Evolutionary conservation across 1,284 basidiomycete genomes (phyloP).

Genomic region (Cryptococcus hybrid): DNA sequence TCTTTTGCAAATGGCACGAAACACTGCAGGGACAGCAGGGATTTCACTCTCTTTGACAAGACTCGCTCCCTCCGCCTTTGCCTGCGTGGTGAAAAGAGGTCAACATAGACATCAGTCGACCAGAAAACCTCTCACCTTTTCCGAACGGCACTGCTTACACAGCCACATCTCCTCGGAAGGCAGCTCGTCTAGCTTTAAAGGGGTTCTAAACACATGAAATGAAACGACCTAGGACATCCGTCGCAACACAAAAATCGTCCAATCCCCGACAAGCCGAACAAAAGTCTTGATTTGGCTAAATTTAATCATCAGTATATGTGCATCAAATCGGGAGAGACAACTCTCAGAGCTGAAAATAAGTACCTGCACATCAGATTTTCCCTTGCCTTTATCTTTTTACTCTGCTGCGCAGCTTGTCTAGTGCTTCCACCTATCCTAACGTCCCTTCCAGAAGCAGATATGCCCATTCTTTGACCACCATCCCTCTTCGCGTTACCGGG

Average conservation of each 20-base stretch:
- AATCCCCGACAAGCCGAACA: constrained; percentile 80
- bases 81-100: background rate
- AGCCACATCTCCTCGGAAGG: constrained; percentile 89
- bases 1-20: constrained; percentile 30
- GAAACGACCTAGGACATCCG: constrained; percentile 93
- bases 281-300: constrained; percentile 84
- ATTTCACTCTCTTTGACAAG: constrained; percentile 23
- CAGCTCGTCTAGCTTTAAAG: constrained; percentile 80
- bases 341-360: background rate
- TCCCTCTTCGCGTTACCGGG: constrained; percentile 20
- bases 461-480: constrained; percentile 30
- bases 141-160: constrained; percentile 56
- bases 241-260: constrained; percentile 91
- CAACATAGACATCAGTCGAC: background rate
- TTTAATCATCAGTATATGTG: constrained; percentile 3
- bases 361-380: constrained; percentile 31
- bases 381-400: constrained; percentile 29
- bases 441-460: constrained; percentile 39
- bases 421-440: constrained; percentile 33
- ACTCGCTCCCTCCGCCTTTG: constrained; percentile 6
- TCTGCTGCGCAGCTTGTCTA: constrained; percentile 12
- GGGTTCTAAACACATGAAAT: constrained; percentile 96
- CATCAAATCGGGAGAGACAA: background rate
- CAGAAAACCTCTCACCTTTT: constrained; percentile 28
- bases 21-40: constrained; percentile 32